Percentiles rank a stretch among this genome's conserved stretches.
These are phyloP conservation scores for Cubamyces lactineus DNA, from an alignment of 768 basidiomycete species.

Conservation along the genomic window DNA sequence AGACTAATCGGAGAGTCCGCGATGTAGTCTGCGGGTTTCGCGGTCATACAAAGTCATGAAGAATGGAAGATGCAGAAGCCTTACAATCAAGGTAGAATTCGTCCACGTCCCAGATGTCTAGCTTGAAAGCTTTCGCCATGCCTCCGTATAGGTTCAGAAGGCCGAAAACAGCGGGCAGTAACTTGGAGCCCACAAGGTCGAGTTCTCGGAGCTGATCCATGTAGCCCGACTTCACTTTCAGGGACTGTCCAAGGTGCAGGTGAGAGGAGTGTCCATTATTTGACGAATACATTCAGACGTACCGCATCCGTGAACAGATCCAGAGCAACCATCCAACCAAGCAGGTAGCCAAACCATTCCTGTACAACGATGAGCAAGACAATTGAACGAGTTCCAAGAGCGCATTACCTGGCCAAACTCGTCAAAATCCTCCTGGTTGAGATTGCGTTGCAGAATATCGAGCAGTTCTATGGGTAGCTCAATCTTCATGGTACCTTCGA, in stretches of 20 bases:
- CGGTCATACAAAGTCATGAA: not conserved
- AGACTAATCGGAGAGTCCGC: slow-evolving; percentile 53
- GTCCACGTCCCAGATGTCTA: slow-evolving; percentile 86
- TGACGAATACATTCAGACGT: slow-evolving; percentile 35
- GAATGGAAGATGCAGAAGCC: slow-evolving; percentile 27
- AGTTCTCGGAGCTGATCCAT: slow-evolving; percentile 81
- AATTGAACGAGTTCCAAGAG: slow-evolving; percentile 2
- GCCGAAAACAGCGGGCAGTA: slow-evolving; percentile 74
- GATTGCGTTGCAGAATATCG: slow-evolving; percentile 54
- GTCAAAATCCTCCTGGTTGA: slow-evolving; percentile 45
- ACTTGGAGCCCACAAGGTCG: slow-evolving; percentile 60
- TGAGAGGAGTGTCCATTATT: not conserved
- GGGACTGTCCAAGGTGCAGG: slow-evolving; percentile 55
- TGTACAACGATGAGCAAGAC: slow-evolving; percentile 16
- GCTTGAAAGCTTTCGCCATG: slow-evolving; percentile 68
- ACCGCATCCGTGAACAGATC: slow-evolving; percentile 86
- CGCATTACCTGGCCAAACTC: slow-evolving; percentile 44
- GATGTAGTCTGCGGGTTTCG: slow-evolving; percentile 55
- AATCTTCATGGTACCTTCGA: slow-evolving; percentile 54
- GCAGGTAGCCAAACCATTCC: slow-evolving; percentile 67
- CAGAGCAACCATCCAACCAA: slow-evolving; percentile 89
- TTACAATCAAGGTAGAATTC: slow-evolving; percentile 78
- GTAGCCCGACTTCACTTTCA: slow-evolving; percentile 84
- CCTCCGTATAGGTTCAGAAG: slow-evolving; percentile 70
- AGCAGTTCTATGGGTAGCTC: slow-evolving; percentile 72